phyloP scores from a whole-genome alignment of 2,329 filamentous ascomycete species.

The Canariomyces notabilis region DNA sequence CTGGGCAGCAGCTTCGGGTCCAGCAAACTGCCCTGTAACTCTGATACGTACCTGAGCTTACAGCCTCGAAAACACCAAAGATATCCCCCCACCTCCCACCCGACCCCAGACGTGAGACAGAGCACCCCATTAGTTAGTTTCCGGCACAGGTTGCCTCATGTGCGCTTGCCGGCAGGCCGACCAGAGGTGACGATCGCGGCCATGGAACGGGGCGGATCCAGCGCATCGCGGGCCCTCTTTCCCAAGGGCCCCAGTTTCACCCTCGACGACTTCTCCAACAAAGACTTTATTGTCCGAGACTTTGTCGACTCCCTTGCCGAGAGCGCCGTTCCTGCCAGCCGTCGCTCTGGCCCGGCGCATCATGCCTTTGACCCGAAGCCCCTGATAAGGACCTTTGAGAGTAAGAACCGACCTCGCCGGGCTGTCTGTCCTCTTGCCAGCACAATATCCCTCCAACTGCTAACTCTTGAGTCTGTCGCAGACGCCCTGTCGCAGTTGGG shows the following conservation, averaged over 20 bases:
- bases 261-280: conserved; percentile 79
- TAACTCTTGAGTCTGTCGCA: conserved; percentile 31
- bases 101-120: too few species aligned
- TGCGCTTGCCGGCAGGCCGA: conserved; percentile 10
- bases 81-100: too few species aligned
- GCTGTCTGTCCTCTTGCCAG: background rate
- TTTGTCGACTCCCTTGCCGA: conserved; percentile 94
- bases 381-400: conserved; percentile 90
- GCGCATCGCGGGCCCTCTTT: conserved; percentile 61
- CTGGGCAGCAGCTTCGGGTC: background rate
- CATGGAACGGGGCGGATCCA: conserved; percentile 40
- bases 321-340: conserved; percentile 69
- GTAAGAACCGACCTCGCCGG: conserved; percentile 33
- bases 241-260: conserved; percentile 77
- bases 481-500: conserved; percentile 64
- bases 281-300: conserved; percentile 96
- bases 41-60: too few species aligned
- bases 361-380: conserved; percentile 89
- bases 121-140: background rate
- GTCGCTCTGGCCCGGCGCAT: conserved; percentile 65
- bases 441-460: conserved; percentile 5
- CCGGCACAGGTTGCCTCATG: conserved; percentile 10
- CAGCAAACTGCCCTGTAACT: too few species aligned
- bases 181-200: conserved; percentile 21
- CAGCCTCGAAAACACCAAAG: too few species aligned